phyloP scores from a whole-genome alignment of 805 yeast genomes.

The Suhomyces sp. region DNA sequence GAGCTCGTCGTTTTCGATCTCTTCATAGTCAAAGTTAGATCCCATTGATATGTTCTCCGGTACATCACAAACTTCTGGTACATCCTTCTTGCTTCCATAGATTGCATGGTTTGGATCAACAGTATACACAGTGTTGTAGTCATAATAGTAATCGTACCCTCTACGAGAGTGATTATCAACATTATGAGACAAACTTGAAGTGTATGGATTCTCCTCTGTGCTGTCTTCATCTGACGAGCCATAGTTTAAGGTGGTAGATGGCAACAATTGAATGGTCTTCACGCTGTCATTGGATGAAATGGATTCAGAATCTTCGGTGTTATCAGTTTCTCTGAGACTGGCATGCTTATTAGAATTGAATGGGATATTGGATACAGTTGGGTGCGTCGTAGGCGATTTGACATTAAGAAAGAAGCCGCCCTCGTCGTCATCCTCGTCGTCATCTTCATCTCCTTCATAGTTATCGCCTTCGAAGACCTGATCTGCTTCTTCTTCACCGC shows the following conservation, averaged over 20 bases:
- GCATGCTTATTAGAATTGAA: background rate
- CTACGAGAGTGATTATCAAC: constrained; percentile 58
- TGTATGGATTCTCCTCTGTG: constrained; percentile 53
- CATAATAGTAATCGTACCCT: constrained; percentile 76
- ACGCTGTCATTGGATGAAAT: constrained; percentile 27
- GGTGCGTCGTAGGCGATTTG: constrained; percentile 34
- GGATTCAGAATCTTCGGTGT: constrained; percentile 26
- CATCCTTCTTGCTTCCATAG: constrained; percentile 26
- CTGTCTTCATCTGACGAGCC: constrained; percentile 63
- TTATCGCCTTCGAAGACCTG: constrained; percentile 5
- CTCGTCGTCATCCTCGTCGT: constrained; percentile 53
- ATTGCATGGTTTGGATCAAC: constrained; percentile 45
- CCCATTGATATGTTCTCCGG: constrained; percentile 45
- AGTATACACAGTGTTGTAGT: constrained; percentile 73
- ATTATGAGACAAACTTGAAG: constrained; percentile 64
- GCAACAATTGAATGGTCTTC: constrained; percentile 65
- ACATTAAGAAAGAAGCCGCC: constrained; percentile 69
- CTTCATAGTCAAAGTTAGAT: constrained; percentile 37
- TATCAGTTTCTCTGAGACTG: constrained; percentile 7
- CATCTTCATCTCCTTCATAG: constrained; percentile 20
- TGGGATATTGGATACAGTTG: constrained; percentile 18
- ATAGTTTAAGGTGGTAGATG: constrained; percentile 81
- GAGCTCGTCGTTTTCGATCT: constrained; percentile 25
- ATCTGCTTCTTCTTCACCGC: constrained; percentile 4
- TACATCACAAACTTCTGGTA: constrained; percentile 44